Conservation (phyloP, 495 filamentous ascomycete species). For the Tetracladium setigerum region DNA sequence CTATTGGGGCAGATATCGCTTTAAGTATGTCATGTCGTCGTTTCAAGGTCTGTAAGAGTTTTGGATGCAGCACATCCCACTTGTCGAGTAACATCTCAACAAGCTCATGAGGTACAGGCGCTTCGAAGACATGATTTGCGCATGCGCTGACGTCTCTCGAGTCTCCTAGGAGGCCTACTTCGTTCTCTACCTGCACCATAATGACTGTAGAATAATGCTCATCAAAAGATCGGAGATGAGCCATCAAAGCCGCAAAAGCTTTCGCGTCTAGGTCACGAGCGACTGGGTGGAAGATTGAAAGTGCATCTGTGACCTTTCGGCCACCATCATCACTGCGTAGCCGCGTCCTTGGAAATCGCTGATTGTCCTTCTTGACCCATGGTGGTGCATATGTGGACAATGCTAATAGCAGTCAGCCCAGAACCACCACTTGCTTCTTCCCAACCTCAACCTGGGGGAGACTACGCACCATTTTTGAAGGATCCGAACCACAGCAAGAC, state of each 20-base stretch:
- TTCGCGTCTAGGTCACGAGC: slow-evolving; percentile 27
- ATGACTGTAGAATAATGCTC: slow-evolving; percentile 33
- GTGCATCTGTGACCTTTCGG: slow-evolving; percentile 24
- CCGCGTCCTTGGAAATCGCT: slow-evolving; percentile 34
- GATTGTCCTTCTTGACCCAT: slow-evolving; percentile 37
- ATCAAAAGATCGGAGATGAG: slow-evolving; percentile 32
- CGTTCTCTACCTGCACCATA: slow-evolving; percentile 45
- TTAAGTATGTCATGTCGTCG: no score
- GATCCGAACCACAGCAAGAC: slow-evolving; percentile 44
- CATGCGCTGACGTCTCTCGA: slow-evolving; percentile 32
- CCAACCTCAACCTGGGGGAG: background rate
- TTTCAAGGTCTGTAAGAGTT: slow-evolving; percentile 17
- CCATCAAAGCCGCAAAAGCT: slow-evolving; percentile 31
- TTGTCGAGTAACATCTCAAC: slow-evolving; percentile 24
- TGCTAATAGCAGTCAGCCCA: no score
- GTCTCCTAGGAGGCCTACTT: slow-evolving; percentile 37
- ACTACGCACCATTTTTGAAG: slow-evolving; percentile 38
- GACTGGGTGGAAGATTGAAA: slow-evolving; percentile 32
- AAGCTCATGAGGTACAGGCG: slow-evolving; percentile 29
- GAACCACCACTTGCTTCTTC: slow-evolving; percentile 6
- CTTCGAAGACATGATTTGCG: slow-evolving; percentile 28
- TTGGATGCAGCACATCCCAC: slow-evolving; percentile 27
- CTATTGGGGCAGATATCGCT: background rate
- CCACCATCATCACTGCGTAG: slow-evolving; percentile 23
- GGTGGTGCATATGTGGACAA: slow-evolving; percentile 31